Percentiles rank a stretch among this genome's conserved stretches.
phyloP scores from a whole-genome alignment of 2,329 filamentous ascomycete genomes.

The Paecilomyces variotii region DNA sequence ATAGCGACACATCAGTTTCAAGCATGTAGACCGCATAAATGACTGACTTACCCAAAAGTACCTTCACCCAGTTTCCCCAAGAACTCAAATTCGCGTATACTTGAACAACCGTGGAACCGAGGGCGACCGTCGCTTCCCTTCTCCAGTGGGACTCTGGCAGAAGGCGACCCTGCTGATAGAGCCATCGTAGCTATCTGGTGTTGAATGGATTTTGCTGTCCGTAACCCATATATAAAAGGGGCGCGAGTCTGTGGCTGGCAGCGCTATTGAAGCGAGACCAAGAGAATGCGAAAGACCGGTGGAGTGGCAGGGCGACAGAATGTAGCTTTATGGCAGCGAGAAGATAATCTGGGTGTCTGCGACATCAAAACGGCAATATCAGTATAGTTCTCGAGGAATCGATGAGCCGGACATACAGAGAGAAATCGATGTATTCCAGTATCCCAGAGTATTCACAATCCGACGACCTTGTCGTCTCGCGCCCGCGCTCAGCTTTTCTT shows the following conservation, averaged over 20 bases:
- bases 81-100: slow-evolving; percentile 34
- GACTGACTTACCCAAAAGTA: slow-evolving; percentile 68
- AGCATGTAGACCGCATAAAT: background rate
- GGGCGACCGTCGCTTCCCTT: slow-evolving; percentile 38
- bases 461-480: background rate
- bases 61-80: slow-evolving; percentile 69
- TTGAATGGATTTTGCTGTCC: background rate
- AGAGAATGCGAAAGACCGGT: background rate
- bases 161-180: slow-evolving; percentile 17
- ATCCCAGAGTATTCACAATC: background rate
- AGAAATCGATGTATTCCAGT: background rate
- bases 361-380: background rate
- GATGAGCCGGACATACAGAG: background rate
- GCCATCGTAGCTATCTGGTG: slow-evolving; percentile 20
- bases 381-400: background rate
- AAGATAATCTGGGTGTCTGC: background rate
- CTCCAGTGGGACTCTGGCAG: slow-evolving; percentile 35
- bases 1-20: slow-evolving; percentile 10
- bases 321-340: no score
- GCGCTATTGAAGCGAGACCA: background rate
- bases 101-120: slow-evolving; percentile 75
- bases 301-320: background rate
- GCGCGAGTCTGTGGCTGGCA: background rate
- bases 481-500: background rate
- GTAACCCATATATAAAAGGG: no score